phyloP scores from a whole-genome alignment of 169 alveolate genomes.

The Cryptosporidium sp. region DNA sequence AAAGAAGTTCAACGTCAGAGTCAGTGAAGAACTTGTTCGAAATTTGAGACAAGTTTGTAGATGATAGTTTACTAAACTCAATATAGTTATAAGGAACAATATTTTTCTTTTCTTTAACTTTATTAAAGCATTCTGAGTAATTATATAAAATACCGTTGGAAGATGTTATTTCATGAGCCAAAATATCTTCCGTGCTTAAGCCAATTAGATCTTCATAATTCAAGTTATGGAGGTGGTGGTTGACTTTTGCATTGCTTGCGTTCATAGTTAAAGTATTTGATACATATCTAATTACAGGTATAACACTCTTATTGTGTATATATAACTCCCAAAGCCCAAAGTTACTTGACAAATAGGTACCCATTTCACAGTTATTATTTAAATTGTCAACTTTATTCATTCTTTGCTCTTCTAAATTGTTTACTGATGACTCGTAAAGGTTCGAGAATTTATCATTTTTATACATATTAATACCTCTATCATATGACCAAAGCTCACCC shows the following conservation, averaged over 20 bases:
- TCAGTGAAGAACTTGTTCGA: slow-evolving; percentile 41
- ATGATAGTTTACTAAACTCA: not conserved
- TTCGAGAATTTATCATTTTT: not conserved
- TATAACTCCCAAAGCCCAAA: slow-evolving; percentile 72
- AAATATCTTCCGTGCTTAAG: slow-evolving; percentile 25
- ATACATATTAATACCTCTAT: slow-evolving; percentile 6
- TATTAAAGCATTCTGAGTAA: not conserved
- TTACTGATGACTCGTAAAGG: not conserved
- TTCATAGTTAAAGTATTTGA: slow-evolving; percentile 55
- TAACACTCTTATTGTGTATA: slow-evolving; percentile 18
- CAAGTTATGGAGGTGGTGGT: slow-evolving; percentile 30
- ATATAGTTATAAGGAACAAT: slow-evolving; percentile 42
- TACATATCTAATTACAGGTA: slow-evolving; percentile 42
- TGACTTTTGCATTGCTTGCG: slow-evolving; percentile 50
- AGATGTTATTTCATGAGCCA: slow-evolving; percentile 38
- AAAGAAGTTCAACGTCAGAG: slow-evolving; percentile 27
- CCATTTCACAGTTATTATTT: not conserved
- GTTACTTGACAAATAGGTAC: slow-evolving; percentile 22
- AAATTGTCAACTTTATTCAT: not conserved
- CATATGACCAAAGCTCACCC: slow-evolving; percentile 64
- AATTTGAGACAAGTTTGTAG: not conserved
- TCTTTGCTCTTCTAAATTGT: not conserved
- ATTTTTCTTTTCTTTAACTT: slow-evolving; percentile 16
- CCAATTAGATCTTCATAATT: slow-evolving; percentile 59
- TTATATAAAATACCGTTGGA: slow-evolving; percentile 1